Evolutionary conservation across 2,329 filamentous ascomycete species (phyloP), one percentile per base, ranked within the genome.

Genomic region (Zymoseptoria pseudotritici): DNA sequence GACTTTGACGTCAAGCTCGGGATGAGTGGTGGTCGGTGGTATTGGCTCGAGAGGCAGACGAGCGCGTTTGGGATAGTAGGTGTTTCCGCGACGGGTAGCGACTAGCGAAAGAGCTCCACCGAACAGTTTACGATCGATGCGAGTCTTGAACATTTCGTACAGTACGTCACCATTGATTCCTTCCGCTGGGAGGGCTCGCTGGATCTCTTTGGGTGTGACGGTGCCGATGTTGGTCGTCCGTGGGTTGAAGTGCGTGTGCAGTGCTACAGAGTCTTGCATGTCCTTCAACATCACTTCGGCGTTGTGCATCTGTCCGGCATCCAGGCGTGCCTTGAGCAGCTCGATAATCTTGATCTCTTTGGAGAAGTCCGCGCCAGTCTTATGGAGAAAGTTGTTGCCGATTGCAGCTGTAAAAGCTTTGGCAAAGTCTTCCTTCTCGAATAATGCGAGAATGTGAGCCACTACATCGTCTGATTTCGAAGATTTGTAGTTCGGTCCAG

Each of bases 261-360:
- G 85, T 11, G 82, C 78, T 7, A 80, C 77, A 70, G 97, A 89
- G 61, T 97, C 92, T 65, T 89, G 83, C 42, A 97, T 89, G 72
- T 99, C 94, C 64, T 88, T 90, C 59, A 99, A 83, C 94, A 99
- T 99, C 69, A 99, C 94, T 71, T 99, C 93, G 74, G 92, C 97
- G 54, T 90, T 89, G 72, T 97, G 94, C 53, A 99, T 78, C 17
- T 90, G 86, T 26, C 83, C 82, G 65, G 97, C 91, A 22, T 93
- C 93, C 59, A 97, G 92, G 8, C 92, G 86, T 62, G 90, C 82
- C 77, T 97, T 97, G 61, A 99, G 82, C 9, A 97, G 82, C 59
- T 93, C 86, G 5, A 97, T 81, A 4, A 97, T 89, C 58, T 89
- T 87, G 57, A 90, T 83, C 74, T 90, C 94, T 72, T 91, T 91